phyloP scores from a whole-genome alignment of 257 asterid genomes.

The Plantago elongata region DNA sequence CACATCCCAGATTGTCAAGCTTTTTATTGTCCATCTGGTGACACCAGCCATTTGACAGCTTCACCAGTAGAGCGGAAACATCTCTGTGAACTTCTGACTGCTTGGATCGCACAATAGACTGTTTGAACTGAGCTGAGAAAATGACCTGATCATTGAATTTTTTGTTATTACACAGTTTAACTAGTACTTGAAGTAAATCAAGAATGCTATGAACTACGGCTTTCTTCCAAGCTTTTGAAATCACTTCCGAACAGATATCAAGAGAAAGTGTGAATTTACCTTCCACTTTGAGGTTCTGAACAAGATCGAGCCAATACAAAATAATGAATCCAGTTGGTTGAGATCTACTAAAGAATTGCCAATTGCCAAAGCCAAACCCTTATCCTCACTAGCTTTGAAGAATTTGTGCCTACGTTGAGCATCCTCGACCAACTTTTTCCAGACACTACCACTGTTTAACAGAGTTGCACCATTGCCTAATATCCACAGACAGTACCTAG shows the following conservation, averaged over 20 bases:
- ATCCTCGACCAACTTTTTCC: conserved; percentile 49
- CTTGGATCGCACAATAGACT: conserved; percentile 25
- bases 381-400: conserved; percentile 40
- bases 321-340: conserved; percentile 29
- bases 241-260: no score
- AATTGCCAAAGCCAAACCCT: conserved; percentile 38
- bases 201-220: no score
- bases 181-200: no score
- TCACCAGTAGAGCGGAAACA: conserved; percentile 35
- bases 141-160: conserved; percentile 21
- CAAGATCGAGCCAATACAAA: conserved; percentile 24
- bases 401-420: conserved; percentile 53
- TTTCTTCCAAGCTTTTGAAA: no score
- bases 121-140: conserved; percentile 33
- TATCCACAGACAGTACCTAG: conserved; percentile 67
- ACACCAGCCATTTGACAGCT: conserved; percentile 49
- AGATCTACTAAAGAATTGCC: conserved; percentile 32
- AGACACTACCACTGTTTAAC: conserved; percentile 44
- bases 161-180: no score
- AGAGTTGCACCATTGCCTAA: conserved; percentile 60
- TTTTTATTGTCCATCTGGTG: conserved; percentile 19
- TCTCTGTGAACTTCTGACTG: conserved; percentile 27
- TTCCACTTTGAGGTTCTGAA: conserved; percentile 36
- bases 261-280: conserved; percentile 20
- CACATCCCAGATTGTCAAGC: background rate